A percentile compares a stretch with the other conserved stretches of the same genome.
Evolutionary conservation across 371 early-diverging fungal species (phyloP).

Genomic region (Lichtheimia hyalospora): DNA sequence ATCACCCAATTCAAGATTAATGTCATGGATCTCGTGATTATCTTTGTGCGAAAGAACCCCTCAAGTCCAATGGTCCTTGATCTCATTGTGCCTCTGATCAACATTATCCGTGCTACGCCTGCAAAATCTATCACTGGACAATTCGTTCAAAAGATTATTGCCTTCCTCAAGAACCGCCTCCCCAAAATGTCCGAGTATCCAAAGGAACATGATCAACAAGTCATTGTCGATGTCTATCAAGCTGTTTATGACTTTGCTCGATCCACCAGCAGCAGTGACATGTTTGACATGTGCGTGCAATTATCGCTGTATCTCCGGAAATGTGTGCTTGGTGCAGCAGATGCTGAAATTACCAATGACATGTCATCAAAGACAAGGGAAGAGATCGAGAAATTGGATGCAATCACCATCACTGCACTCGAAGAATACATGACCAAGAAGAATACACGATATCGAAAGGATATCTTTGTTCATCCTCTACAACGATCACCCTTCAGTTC

Average conservation of each 20-base stretch:
- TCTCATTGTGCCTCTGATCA: slow-evolving; percentile 69
- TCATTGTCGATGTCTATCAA: slow-evolving; percentile 56
- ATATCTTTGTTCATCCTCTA: slow-evolving; percentile 63
- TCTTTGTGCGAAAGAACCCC: slow-evolving; percentile 73
- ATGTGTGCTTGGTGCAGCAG: slow-evolving; percentile 56
- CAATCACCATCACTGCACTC: slow-evolving; percentile 54
- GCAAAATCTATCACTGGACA: slow-evolving; percentile 59
- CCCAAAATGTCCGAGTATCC: slow-evolving; percentile 68
- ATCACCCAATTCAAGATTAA: slow-evolving; percentile 88
- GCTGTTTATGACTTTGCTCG: slow-evolving; percentile 73
- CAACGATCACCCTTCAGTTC: slow-evolving; percentile 65
- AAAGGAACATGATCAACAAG: slow-evolving; percentile 42
- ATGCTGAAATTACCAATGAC: slow-evolving; percentile 32
- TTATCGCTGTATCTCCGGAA: slow-evolving; percentile 54
- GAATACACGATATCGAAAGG: slow-evolving; percentile 63
- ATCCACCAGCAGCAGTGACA: slow-evolving; percentile 46
- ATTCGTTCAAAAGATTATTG: slow-evolving; percentile 66
- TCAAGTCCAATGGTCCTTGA: slow-evolving; percentile 70
- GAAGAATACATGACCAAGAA: slow-evolving; percentile 70
- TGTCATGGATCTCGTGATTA: slow-evolving; percentile 78
- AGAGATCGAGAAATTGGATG: slow-evolving; percentile 27
- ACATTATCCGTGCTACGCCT: slow-evolving; percentile 55
- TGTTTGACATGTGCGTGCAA: slow-evolving; percentile 48
- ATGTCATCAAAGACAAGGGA: slow-evolving; percentile 33
- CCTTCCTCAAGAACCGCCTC: slow-evolving; percentile 64